These are phyloP conservation scores for Pelargonium exstipulatum DNA, from an alignment of 441 rosid species.

Conservation along the genomic window DNA sequence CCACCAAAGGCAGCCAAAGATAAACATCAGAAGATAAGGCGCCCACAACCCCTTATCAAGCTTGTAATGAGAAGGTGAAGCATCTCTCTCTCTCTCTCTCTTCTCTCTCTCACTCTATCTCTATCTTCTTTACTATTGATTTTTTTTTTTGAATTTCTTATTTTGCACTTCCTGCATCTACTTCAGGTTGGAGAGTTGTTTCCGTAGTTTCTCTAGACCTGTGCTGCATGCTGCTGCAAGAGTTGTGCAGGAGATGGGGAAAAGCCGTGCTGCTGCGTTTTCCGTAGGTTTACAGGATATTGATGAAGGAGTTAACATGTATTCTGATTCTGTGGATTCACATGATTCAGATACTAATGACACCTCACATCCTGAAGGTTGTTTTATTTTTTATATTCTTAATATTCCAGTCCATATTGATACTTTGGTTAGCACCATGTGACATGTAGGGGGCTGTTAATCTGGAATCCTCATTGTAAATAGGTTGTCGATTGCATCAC, in stretches of 20 bases:
- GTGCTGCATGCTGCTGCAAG: slow-evolving; percentile 99
- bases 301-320: slow-evolving; percentile 79
- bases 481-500: neutral
- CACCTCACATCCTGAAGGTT: slow-evolving; percentile 82
- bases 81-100: slow-evolving; percentile 12
- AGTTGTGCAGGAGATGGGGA: slow-evolving; percentile 99
- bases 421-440: neutral
- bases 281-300: slow-evolving; percentile 90
- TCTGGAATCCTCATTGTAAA: neutral
- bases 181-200: slow-evolving; percentile 92
- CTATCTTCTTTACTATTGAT: slow-evolving; percentile 10
- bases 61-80: slow-evolving; percentile 96
- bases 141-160: slow-evolving; percentile 13
- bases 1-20: slow-evolving; percentile 57
- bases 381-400: slow-evolving; percentile 4
- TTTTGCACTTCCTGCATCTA: slow-evolving; percentile 1
- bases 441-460: neutral
- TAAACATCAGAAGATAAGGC: slow-evolving; percentile 83
- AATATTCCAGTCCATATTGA: neutral
- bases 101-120: slow-evolving; percentile 1
- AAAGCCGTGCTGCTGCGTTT: slow-evolving; percentile 96
- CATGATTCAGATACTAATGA: slow-evolving; percentile 66
- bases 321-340: slow-evolving; percentile 47
- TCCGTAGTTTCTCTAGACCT: slow-evolving; percentile 98
- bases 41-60: slow-evolving; percentile 95